Conservation (phyloP, 2,329 filamentous ascomycete species). For the Aspergillus sp. region DNA sequence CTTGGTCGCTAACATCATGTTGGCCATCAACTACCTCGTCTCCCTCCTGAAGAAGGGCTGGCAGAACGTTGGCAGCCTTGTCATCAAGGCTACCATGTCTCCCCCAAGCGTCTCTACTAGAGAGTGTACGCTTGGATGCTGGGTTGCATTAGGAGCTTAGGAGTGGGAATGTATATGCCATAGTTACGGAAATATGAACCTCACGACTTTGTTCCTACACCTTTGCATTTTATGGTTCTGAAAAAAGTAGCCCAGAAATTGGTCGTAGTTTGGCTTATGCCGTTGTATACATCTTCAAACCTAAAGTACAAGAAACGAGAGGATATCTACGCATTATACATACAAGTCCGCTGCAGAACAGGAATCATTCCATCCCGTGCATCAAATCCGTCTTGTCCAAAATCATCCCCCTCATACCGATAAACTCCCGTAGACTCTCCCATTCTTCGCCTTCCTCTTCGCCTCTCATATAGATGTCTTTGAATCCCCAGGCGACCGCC, state of each 20-base stretch:
- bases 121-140: slow-evolving; percentile 25
- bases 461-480: slow-evolving; percentile 70
- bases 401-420: slow-evolving; percentile 79
- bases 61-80: slow-evolving; percentile 99
- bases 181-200: slow-evolving; percentile 29
- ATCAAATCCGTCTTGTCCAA: slow-evolving; percentile 85
- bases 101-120: slow-evolving; percentile 98
- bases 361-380: slow-evolving; percentile 78
- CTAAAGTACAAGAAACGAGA: neutral
- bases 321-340: neutral
- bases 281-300: slow-evolving; percentile 7
- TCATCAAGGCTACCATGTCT: slow-evolving; percentile 99
- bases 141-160: slow-evolving; percentile 17
- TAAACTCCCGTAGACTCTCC: slow-evolving; percentile 78
- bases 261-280: slow-evolving; percentile 4
- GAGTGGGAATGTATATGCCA: slow-evolving; percentile 23
- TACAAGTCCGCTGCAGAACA: neutral
- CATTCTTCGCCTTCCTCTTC: slow-evolving; percentile 91
- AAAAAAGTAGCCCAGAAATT: too few relatives aligned
- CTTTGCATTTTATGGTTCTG: neutral
- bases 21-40: slow-evolving; percentile 99
- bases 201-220: slow-evolving; percentile 25
- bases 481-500: slow-evolving; percentile 87
- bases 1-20: slow-evolving; percentile 97
- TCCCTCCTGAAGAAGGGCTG: slow-evolving; percentile 99